Evolutionary conservation across 495 filamentous ascomycete genomes (phyloP).

Genomic region (Podospora sp.): DNA sequence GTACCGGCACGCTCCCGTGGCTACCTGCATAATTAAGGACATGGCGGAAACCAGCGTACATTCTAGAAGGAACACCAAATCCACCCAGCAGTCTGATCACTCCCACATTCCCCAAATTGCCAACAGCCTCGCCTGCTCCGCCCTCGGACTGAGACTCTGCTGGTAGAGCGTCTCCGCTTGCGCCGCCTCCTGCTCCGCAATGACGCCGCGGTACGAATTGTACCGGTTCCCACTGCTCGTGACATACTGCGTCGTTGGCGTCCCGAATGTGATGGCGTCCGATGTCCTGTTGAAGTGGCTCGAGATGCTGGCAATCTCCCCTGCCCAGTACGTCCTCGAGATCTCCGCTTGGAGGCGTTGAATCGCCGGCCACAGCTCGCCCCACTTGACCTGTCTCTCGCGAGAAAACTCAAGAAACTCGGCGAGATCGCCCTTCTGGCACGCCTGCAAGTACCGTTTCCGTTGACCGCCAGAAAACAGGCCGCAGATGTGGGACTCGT

Average conservation of each 20-base stretch:
- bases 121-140: conserved; percentile 9
- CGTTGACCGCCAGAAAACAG: conserved; percentile 3
- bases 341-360: conserved; percentile 7
- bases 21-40: too few relatives aligned
- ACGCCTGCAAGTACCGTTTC: conserved; percentile 4
- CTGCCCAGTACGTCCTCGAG: conserved; percentile 5
- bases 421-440: neutral
- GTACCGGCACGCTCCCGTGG: too few relatives aligned
- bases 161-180: neutral
- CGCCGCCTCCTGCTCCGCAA: conserved; percentile 5
- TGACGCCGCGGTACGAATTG: conserved; percentile 4
- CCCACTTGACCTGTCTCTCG: conserved; percentile 7
- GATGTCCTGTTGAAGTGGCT: conserved; percentile 3
- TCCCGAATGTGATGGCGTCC: neutral
- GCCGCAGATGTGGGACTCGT: conserved; percentile 1
- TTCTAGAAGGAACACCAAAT: neutral
- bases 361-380: neutral
- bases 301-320: neutral
- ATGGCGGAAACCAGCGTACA: neutral
- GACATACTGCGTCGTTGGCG: neutral
- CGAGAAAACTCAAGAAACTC: conserved; percentile 8
- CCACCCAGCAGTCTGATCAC: neutral
- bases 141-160: neutral
- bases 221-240: neutral
- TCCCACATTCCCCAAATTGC: conserved; percentile 9